Evolutionary conservation across 441 rosid genomes (phyloP).

Genomic region (Geranium incanum): DNA sequence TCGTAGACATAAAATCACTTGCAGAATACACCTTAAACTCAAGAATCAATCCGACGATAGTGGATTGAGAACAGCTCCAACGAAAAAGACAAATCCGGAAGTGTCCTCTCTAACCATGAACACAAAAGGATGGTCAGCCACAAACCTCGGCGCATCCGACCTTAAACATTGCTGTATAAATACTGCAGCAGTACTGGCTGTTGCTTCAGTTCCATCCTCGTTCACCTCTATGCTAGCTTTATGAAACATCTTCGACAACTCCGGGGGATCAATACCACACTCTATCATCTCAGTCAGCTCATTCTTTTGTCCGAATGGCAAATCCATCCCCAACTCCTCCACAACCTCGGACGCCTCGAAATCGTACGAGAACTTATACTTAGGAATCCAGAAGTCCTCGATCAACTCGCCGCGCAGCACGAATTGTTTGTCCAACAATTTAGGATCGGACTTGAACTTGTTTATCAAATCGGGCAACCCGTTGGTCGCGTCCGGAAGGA

Average conservation of each 20-base stretch:
- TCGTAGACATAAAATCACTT: background rate
- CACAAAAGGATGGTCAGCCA: slow-evolving; percentile 37
- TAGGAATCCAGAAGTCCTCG: slow-evolving; percentile 22
- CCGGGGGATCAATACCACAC: background rate
- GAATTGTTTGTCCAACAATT: slow-evolving; percentile 6
- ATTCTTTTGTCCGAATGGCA: background rate
- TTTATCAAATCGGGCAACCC: slow-evolving; percentile 1
- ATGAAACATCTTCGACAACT: slow-evolving; percentile 19
- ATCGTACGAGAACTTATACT: slow-evolving; percentile 19
- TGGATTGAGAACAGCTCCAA: slow-evolving; percentile 26
- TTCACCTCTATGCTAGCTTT: slow-evolving; percentile 20
- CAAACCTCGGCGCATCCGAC: slow-evolving; percentile 20
- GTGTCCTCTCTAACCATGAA: slow-evolving; percentile 28
- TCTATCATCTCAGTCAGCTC: slow-evolving; percentile 21
- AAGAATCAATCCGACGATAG: background rate
- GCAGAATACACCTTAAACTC: background rate
- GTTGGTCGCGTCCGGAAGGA: slow-evolving; percentile 2
- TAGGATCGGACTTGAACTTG: slow-evolving; percentile 1
- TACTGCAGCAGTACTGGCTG: slow-evolving; percentile 18
- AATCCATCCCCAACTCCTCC: slow-evolving; percentile 15
- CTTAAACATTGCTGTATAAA: background rate
- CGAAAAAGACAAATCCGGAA: slow-evolving; percentile 19
- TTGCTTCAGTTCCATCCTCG: slow-evolving; percentile 25
- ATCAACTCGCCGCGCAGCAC: background rate
- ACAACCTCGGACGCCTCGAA: slow-evolving; percentile 13